These are phyloP conservation scores for Aspergillus carbonarius DNA, from an alignment of 2,329 filamentous ascomycete genomes.

Conservation along the genomic window DNA sequence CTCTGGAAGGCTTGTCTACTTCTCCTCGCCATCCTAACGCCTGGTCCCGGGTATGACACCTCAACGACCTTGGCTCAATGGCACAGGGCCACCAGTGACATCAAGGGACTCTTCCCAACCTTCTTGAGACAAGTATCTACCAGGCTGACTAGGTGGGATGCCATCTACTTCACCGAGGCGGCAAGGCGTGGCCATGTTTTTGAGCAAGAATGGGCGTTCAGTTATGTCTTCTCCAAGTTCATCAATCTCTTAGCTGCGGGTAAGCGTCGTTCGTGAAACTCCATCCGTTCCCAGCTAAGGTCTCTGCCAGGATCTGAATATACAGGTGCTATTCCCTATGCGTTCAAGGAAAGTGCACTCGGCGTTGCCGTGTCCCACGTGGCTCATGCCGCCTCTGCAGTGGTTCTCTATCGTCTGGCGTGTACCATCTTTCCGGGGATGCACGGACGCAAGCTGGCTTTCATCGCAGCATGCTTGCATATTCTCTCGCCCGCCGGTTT, in stretches of 20 bases:
- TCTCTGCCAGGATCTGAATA: background rate
- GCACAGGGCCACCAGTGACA: background rate
- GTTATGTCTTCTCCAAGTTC: background rate
- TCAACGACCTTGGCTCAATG: constrained; percentile 4
- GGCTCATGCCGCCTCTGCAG: constrained; percentile 5
- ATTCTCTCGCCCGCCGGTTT: constrained; percentile 9
- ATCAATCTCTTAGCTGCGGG: background rate
- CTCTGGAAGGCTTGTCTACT: constrained; percentile 7
- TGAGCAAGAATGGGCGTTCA: constrained; percentile 15
- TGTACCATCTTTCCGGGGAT: background rate
- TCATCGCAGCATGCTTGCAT: constrained; percentile 9
- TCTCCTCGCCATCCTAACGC: background rate
- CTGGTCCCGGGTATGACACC: constrained; percentile 10
- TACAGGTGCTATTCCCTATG: background rate
- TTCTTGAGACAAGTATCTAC: background rate
- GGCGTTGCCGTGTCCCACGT: constrained; percentile 5
- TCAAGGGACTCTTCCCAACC: background rate
- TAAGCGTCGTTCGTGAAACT: background rate
- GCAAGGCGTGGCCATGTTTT: constrained; percentile 7
- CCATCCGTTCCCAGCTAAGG: background rate
- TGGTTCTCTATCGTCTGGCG: constrained; percentile 1
- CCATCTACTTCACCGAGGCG: constrained; percentile 8
- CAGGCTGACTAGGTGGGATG: constrained; percentile 9
- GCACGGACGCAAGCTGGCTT: constrained; percentile 7
- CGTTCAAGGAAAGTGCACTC: background rate